phyloP scores from a whole-genome alignment of 2,329 filamentous ascomycete species.

The Tolypocladium album region DNA sequence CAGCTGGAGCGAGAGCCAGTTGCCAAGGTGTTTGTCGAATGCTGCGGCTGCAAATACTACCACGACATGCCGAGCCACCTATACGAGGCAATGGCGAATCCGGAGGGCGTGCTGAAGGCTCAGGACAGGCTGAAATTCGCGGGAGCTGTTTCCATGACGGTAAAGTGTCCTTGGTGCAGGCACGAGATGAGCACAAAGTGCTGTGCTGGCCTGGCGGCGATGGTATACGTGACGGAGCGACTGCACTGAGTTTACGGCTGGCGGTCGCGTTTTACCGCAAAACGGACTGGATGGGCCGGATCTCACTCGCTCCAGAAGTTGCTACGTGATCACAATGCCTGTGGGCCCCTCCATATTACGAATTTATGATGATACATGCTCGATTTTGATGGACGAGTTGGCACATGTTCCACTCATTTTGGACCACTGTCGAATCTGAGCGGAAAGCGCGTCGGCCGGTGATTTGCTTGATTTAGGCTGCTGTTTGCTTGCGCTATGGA shows the following conservation, averaged over 20 bases:
- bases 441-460: background rate
- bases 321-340: background rate
- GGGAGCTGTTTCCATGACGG: constrained; percentile 47
- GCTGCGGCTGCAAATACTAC: constrained; percentile 53
- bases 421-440: background rate
- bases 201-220: constrained; percentile 57
- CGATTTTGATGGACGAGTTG: background rate
- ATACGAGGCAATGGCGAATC: constrained; percentile 54
- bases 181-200: constrained; percentile 61
- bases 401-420: background rate
- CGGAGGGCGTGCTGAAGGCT: constrained; percentile 38
- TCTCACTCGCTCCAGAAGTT: background rate
- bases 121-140: constrained; percentile 40
- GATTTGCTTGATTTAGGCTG: background rate
- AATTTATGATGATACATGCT: background rate
- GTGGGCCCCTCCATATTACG: background rate
- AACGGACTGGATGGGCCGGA: background rate
- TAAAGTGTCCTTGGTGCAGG: constrained; percentile 61
- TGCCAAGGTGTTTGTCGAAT: constrained; percentile 55
- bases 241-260: constrained; percentile 30
- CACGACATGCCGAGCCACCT: constrained; percentile 55
- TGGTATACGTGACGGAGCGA: constrained; percentile 55
- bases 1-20: constrained; percentile 27
- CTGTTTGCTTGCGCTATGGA: background rate
- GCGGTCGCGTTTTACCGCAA: background rate